phyloP scores from a whole-genome alignment of 164 flowering plant species.

The Vitis cinerea region DNA sequence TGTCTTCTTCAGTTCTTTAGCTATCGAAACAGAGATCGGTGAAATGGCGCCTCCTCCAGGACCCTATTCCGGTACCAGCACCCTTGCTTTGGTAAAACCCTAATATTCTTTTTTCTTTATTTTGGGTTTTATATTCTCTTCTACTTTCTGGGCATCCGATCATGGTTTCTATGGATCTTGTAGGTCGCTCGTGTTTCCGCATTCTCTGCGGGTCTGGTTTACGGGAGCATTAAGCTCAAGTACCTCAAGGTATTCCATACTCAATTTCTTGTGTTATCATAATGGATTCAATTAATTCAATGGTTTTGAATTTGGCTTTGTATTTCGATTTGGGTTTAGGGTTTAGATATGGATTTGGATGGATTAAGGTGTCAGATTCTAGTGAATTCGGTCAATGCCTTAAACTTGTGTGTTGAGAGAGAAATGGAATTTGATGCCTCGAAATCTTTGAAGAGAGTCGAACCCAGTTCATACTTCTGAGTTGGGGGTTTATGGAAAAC shows the following conservation, averaged over 20 bases:
- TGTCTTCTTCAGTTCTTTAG: not conserved
- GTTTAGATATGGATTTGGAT: no score
- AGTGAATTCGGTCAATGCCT: no score
- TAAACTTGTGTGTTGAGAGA: no score
- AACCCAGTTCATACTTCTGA: no score
- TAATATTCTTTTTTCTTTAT: not conserved
- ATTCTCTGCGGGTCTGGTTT: constrained; percentile 61
- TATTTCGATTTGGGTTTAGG: not conserved
- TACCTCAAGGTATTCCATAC: constrained; percentile 47
- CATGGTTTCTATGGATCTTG: not conserved
- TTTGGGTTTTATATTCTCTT: constrained; percentile 2
- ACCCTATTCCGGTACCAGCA: constrained; percentile 76
- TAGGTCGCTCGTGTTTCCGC: constrained; percentile 80
- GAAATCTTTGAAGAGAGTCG: no score
- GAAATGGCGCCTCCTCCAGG: constrained; percentile 60
- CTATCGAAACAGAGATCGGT: not conserved
- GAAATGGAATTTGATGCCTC: no score
- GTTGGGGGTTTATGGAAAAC: no score
- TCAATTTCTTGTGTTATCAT: not conserved
- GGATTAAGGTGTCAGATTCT: no score
- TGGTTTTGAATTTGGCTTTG: not conserved
- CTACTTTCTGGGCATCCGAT: not conserved
- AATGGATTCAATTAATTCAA: not conserved
- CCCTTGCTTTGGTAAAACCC: constrained; percentile 60
- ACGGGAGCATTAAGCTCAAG: constrained; percentile 69